Base-by-base conservation (phyloP, 1,139 yeast species). In the Candida mesenterica region DNA sequence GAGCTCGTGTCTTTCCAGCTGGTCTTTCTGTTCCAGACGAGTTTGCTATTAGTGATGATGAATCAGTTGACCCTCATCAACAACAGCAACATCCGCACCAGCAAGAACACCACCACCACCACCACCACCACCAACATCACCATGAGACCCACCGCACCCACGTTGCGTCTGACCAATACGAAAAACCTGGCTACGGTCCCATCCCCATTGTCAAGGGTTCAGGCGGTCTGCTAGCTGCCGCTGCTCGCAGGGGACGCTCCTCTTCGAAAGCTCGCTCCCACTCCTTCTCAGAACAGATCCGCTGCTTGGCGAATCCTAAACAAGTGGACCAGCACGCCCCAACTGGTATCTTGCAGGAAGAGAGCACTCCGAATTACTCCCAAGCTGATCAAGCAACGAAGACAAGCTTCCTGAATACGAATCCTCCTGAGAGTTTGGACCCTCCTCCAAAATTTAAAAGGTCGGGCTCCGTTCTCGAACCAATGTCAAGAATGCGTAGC, bases 261-360 rank as follows among this genome's bases (percentile, higher is more conserved):
- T 47, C 58, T 24, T 46, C 34, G n/a, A 33, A 36, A 26, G 41
- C 58, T 3, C 52, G 70, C 36, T 53, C 68, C 5, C 65, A 61
- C 24, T 65, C 74, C 5, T 55, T 68, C 22, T 36, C 48, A 4
- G 51, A 46, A 27, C 53, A 48, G 17, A 32, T 42, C 35, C 43
- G 46, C 32, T 31, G 43, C 12, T 39, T 46, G 31, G 38, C 37
- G 15, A 34, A 31, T 38, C 49, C 42, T 22, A 37, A 30, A 26
- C 24, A 27, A 30, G 10, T 8, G 24, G 12, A 6, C 5, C 29
- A 26, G 7, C 7, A 12, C 16, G 29, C 5, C 5, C 9, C 18
- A 15, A 19, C 9, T 6, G 22, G 22, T 6, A 19, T 19, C 22
- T 19, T 19, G 9, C 6, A 19, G 22, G 22, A 19, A 6, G 22